Base-by-base conservation (phyloP, 495 filamentous ascomycete species). In the Aspergillus taichungensis region DNA sequence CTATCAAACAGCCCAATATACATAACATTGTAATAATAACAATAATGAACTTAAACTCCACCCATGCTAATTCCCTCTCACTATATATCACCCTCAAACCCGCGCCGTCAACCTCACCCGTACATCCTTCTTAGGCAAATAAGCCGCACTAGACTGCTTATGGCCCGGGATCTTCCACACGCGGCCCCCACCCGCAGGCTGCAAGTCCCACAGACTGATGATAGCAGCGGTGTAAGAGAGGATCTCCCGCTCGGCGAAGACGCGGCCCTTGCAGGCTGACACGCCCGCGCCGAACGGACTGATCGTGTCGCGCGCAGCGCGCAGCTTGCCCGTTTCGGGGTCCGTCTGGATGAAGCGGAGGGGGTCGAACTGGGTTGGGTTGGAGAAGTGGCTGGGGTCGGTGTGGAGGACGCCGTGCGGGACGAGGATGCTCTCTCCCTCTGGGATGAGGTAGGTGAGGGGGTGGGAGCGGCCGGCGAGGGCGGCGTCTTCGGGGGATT, bases 181-280 rank as follows among this genome's bases (percentile, higher is more conserved):
- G n/a, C 47, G 40, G 7, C 45, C 60, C 18, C 18, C 18, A 39
- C 60, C 52, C 2, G 58, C 49, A 6, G 76, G 61, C 32, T 73
- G 62, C 44, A 79, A 61, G 30, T 81, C 70, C 64, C 77, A 80
- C 49, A 70, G 57, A 7, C 67, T 56, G 6, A 80, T 49, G 13
- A 82, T 60, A 4, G 72, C 56, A 18, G 71, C 73, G 3, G 69
- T 54, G 6, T 73, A 63, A n/a, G 64, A 47, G 27, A 81, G 44
- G 10, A 77, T 69, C 46, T 75, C 60, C 39, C 62, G 56, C 54
- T 78, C 74, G 0, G 69, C 71, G 43, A 78, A 73, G 29, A 56
- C 47, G 14, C 71, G 69, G 24, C 74, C 66, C 13, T 76, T 72
- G 34, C 72, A 72, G 0, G 67, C 60, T 11, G 62, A 54, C 14